Percentiles rank a stretch among this genome's conserved stretches.
Conservation (phyloP, 2,329 filamentous ascomycete genomes). For the Sporothrix variecibatus region DNA sequence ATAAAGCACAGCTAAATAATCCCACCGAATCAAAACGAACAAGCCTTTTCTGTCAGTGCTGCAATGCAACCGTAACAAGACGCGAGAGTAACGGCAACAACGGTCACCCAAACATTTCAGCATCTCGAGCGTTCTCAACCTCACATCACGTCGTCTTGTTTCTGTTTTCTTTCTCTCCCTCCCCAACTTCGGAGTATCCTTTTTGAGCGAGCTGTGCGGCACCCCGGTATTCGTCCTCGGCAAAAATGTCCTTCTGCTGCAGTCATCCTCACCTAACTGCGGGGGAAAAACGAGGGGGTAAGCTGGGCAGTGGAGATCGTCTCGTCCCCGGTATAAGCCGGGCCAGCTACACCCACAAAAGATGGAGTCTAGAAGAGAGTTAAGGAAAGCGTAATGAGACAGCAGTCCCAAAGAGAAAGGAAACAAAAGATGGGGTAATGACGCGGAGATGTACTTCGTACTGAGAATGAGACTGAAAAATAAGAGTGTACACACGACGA, state of each 20-base stretch:
- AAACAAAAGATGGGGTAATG: neutral
- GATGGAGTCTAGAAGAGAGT: neutral
- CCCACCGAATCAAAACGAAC: neutral
- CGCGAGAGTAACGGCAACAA: neutral
- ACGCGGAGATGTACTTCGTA: neutral
- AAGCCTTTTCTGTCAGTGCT: neutral
- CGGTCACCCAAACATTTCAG: neutral
- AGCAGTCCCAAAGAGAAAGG: neutral
- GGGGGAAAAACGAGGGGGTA: neutral
- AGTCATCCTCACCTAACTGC: neutral
- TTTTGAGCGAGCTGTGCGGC: neutral
- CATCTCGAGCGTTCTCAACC: neutral
- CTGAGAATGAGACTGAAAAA: neutral
- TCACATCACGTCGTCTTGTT: neutral
- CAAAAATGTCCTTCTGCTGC: no score
- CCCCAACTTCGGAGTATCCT: neutral
- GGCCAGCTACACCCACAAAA: neutral
- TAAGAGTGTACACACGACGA: no score
- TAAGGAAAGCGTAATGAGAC: neutral
- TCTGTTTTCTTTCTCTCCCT: neutral
- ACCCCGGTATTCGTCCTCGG: neutral
- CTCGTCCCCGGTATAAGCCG: neutral
- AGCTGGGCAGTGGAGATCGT: neutral
- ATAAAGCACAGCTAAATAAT: neutral
- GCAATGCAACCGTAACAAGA: neutral